Evolutionary conservation across 1,139 yeast species (phyloP).

Genomic region (Saccharomyces hybrid): DNA sequence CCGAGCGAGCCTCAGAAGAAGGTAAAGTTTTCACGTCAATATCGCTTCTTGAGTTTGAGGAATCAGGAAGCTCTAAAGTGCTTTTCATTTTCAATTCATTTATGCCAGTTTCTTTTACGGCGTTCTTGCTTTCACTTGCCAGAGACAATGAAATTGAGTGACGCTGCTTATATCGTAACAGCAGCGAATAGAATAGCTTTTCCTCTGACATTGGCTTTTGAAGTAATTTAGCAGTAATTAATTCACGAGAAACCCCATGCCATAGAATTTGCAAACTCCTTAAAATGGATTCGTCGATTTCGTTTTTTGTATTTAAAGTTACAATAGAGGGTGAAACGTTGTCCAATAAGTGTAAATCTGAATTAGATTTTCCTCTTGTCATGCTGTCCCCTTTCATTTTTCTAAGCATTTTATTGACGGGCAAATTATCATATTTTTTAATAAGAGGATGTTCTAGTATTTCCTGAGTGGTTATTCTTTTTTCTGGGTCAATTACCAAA

Average conservation of each 20-base stretch:
- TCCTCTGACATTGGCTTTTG: constrained; percentile 65
- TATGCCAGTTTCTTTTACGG: constrained; percentile 5
- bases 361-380: constrained; percentile 33
- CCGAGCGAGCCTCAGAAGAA: not conserved
- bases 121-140: constrained; percentile 13
- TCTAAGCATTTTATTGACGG: constrained; percentile 7
- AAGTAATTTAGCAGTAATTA: constrained; percentile 53
- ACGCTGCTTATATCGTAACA: constrained; percentile 74
- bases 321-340: constrained; percentile 22
- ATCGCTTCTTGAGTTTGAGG: not conserved
- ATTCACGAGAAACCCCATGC: constrained; percentile 71
- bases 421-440: constrained; percentile 47
- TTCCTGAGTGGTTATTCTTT: constrained; percentile 67
- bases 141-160: constrained; percentile 12
- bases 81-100: not conserved
- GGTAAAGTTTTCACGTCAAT: not conserved
- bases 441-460: constrained; percentile 76
- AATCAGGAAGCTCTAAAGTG: not conserved
- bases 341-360: constrained; percentile 22
- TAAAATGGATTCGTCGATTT: constrained; percentile 75
- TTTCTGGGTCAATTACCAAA: constrained; percentile 71
- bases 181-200: constrained; percentile 78
- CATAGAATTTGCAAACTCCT: constrained; percentile 81
- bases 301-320: constrained; percentile 40
- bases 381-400: constrained; percentile 17